A percentile compares a stretch with the other conserved stretches of the same genome.
phyloP scores from a whole-genome alignment of 208 protist species.

The Naegleria lovaniensis region DNA sequence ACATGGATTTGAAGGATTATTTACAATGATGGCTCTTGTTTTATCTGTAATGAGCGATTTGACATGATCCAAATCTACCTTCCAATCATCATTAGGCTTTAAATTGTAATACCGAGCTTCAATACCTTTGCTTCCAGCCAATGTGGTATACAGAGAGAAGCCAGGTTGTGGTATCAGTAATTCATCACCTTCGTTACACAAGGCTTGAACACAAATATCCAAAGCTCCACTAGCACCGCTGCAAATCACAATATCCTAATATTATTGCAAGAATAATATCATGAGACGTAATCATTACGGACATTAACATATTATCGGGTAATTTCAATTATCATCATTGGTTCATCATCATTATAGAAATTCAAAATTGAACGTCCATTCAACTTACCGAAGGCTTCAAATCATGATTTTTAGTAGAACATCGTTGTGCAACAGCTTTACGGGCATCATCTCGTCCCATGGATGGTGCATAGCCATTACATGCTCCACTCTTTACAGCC shows the following conservation, averaged over 20 bases:
- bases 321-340: no score
- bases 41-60: constrained; percentile 62
- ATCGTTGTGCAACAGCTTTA: constrained; percentile 50
- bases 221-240: constrained; percentile 76
- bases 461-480: constrained; percentile 67
- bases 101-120: constrained; percentile 68
- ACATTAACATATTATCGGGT: background rate
- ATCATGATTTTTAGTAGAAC: background rate
- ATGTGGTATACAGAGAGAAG: constrained; percentile 84
- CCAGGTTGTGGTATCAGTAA: constrained; percentile 77
- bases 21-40: constrained; percentile 78
- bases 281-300: background rate
- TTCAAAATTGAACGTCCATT: background rate
- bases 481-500: constrained; percentile 35
- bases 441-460: constrained; percentile 52
- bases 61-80: constrained; percentile 69
- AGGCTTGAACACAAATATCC: constrained; percentile 63
- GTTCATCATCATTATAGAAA: constrained; percentile 44
- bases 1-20: constrained; percentile 90
- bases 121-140: constrained; percentile 67
- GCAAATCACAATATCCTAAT: constrained; percentile 66
- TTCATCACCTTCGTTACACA: constrained; percentile 73
- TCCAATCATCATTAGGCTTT: constrained; percentile 68
- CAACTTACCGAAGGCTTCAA: background rate
- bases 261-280: background rate